Percentiles rank a stretch among this genome's conserved stretches.
Conservation (phyloP, 2,329 filamentous ascomycete genomes). For the Allantophomopsis cytisporea region DNA sequence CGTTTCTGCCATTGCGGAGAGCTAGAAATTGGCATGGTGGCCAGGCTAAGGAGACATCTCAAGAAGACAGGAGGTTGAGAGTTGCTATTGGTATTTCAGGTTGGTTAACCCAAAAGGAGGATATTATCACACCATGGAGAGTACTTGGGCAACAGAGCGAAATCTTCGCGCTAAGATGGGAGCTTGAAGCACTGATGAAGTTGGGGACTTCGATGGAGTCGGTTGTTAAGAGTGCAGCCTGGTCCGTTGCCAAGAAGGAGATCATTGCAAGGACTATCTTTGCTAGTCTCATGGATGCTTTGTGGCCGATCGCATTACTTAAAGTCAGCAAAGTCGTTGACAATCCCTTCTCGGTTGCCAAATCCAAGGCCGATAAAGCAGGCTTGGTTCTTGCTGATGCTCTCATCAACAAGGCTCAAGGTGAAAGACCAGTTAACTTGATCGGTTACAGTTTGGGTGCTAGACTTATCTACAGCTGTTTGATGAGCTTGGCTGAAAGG, state of each 20-base stretch:
- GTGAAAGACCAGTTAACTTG: slow-evolving; percentile 44
- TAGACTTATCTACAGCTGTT: slow-evolving; percentile 49
- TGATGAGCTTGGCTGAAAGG: slow-evolving; percentile 43
- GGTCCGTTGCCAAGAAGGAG: slow-evolving; percentile 24
- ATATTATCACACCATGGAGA: slow-evolving; percentile 70
- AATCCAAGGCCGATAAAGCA: slow-evolving; percentile 44
- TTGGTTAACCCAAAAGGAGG: slow-evolving; percentile 64
- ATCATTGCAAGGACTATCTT: slow-evolving; percentile 50
- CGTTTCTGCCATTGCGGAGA: slow-evolving; percentile 61
- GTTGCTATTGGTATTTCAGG: slow-evolving; percentile 81
- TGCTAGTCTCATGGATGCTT: slow-evolving; percentile 50
- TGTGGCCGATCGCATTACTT: slow-evolving; percentile 57
- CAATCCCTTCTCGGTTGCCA: slow-evolving; percentile 48
- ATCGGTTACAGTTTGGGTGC: slow-evolving; percentile 49
- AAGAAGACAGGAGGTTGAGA: slow-evolving; percentile 53
- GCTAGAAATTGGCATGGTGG: slow-evolving; percentile 25
- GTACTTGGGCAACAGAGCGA: slow-evolving; percentile 62
- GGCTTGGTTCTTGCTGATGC: slow-evolving; percentile 49
- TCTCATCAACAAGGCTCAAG: slow-evolving; percentile 64
- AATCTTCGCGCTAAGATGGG: slow-evolving; percentile 74
- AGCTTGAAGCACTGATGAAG: slow-evolving; percentile 62
- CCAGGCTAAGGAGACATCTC: slow-evolving; percentile 34
- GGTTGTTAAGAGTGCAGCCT: slow-evolving; percentile 70
- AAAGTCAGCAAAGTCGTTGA: slow-evolving; percentile 50
- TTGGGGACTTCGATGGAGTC: slow-evolving; percentile 67